phyloP scores from a whole-genome alignment of 441 rosid genomes.

The Brassica hybrid region DNA sequence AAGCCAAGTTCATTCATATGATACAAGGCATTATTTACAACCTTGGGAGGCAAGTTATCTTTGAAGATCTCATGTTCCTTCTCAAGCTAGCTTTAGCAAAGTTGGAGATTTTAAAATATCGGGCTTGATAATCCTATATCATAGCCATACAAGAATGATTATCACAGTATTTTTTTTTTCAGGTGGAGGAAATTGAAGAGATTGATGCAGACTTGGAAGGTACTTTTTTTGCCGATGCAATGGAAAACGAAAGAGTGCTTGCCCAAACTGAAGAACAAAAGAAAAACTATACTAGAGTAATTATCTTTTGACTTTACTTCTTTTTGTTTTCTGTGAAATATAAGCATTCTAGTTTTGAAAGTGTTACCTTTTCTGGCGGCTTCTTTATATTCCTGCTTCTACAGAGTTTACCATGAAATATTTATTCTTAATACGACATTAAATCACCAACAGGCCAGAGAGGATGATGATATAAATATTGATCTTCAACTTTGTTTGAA shows the following conservation, averaged over 20 bases:
- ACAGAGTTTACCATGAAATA: slow-evolving; percentile 16
- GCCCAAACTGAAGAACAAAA: slow-evolving; percentile 83
- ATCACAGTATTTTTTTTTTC: slow-evolving; percentile 24
- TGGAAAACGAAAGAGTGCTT: slow-evolving; percentile 79
- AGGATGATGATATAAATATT: slow-evolving; percentile 89
- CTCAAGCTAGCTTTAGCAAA: slow-evolving; percentile 19
- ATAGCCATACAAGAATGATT: slow-evolving; percentile 18
- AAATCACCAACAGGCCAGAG: slow-evolving; percentile 70
- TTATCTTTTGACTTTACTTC: slow-evolving; percentile 23
- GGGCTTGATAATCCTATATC: slow-evolving; percentile 14
- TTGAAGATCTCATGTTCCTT: slow-evolving; percentile 13
- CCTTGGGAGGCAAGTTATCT: slow-evolving; percentile 21
- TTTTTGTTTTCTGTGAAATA: slow-evolving; percentile 15
- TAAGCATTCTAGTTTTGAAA: slow-evolving; percentile 30
- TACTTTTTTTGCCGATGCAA: slow-evolving; percentile 82
- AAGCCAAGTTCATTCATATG: slow-evolving; percentile 5
- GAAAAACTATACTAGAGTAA: slow-evolving; percentile 78
- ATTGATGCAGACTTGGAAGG: slow-evolving; percentile 69
- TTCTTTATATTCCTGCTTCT: slow-evolving; percentile 23
- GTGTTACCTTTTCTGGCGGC: slow-evolving; percentile 20
- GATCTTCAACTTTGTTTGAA: slow-evolving; percentile 89
- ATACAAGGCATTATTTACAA: neutral
- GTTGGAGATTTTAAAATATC: neutral
- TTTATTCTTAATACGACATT: slow-evolving; percentile 20
- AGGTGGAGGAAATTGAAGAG: slow-evolving; percentile 99